Percentiles rank a stretch among this genome's conserved stretches.
Evolutionary conservation across 225 moss, liverwort and hornwort species (phyloP).

Genomic region (Bryum argenteum): DNA sequence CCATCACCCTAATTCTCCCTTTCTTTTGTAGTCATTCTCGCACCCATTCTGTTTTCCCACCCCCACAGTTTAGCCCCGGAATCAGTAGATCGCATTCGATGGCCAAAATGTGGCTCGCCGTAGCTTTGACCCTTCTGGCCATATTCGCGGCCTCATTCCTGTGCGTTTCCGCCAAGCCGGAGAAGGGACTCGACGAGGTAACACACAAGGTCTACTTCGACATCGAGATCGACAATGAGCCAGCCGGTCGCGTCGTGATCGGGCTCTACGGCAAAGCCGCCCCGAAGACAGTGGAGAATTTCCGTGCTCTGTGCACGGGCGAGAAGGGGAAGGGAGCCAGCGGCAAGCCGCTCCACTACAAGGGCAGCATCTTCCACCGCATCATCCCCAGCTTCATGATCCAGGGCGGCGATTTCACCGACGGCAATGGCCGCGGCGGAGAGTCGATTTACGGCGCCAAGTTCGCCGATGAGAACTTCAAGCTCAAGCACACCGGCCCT

Average conservation of each 20-base stretch:
- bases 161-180: slow-evolving; percentile 42
- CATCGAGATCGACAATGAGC: slow-evolving; percentile 64
- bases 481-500: slow-evolving; percentile 88
- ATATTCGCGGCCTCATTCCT: slow-evolving; percentile 30
- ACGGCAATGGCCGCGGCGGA: slow-evolving; percentile 90
- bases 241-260: slow-evolving; percentile 72
- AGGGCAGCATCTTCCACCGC: slow-evolving; percentile 86
- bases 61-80: no score
- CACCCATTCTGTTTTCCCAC: no score
- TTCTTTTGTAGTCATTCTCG: no score
- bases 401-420: slow-evolving; percentile 89
- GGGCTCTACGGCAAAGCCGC: slow-evolving; percentile 83
- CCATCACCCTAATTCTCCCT: neutral
- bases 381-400: slow-evolving; percentile 97
- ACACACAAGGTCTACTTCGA: slow-evolving; percentile 87
- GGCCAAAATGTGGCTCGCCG: slow-evolving; percentile 48
- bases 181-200: slow-evolving; percentile 66
- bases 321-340: slow-evolving; percentile 44
- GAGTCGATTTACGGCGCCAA: slow-evolving; percentile 88
- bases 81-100: slow-evolving; percentile 2
- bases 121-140: slow-evolving; percentile 27
- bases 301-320: slow-evolving; percentile 52
- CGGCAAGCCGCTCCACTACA: slow-evolving; percentile 49
- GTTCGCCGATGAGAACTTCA: slow-evolving; percentile 91
- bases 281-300: slow-evolving; percentile 79